Base-by-base conservation (phyloP, 441 rosid genomes). In the Pelargonium cotyledonis region DNA sequence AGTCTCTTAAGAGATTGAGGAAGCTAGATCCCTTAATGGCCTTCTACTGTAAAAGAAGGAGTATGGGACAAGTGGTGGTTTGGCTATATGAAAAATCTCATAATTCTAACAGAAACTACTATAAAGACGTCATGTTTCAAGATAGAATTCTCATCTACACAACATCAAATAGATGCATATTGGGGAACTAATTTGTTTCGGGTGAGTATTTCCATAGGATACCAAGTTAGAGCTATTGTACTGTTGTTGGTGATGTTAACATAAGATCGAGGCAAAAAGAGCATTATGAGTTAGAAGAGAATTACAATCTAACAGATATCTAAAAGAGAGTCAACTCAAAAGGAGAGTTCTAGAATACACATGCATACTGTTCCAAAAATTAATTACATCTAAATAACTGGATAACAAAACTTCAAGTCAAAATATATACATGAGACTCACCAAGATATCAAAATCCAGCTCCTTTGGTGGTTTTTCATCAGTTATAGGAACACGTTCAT, bases 391-490 rank as follows among this genome's bases (percentile, higher is more conserved):
- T 61, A 61, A 61, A 61, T 61, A 61, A 61, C 38, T 61, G 65
- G 38, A 57, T 26, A 9, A 26, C n/a, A 41, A 63, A 63, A n/a
- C 63, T 58, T 58, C 14, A 55, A 19, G 21, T 58, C 63, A 5
- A 19, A 19, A 63, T 63, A 5, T 29, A 63, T 63, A 65, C 60
- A 65, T n/a, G 8, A 58, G 70, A 81, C 91, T 78, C 79, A 95
- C 99, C 82, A 95, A 66, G 75, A 75, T 85, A 84, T 95, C 99
- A 67, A 95, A 90, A 84, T 92, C 99, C 46, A 76, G 80, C 78
- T 90, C 98, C 83, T 92, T 90, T 23, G 99, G 98, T 67, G 99
- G 81, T 75, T 92, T 95, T 80, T 92, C 99, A 83, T 95, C 98
- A 4, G 97, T 95, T 80, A 95, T 78, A 62, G 99, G 99, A 76